Evolutionary conservation across 805 yeast genomes (phyloP), one percentile per base, ranked within the genome.

Genomic region (Teunomyces gatunensis): DNA sequence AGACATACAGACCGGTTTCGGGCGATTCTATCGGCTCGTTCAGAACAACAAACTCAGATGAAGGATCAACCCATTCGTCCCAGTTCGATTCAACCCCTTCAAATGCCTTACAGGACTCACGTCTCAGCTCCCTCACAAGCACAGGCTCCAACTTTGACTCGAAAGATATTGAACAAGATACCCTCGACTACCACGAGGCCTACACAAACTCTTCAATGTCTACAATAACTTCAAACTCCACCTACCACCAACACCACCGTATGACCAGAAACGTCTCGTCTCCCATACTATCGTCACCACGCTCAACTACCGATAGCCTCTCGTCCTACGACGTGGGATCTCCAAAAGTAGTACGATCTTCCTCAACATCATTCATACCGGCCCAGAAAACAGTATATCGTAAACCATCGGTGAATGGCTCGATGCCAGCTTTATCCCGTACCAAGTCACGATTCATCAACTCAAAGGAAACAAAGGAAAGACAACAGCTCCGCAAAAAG

Each of bases 61-160:
- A 71, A 17, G 59, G 56, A 12, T 56, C 61, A 23, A 62, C 66
- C 18, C 54, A 52, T 11, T 61, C 66, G 17, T 59, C 65, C 13
- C 71, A 64, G 20, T 69, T 69, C 42, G 73, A 69, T 48, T 49
- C 55, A 9, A 58, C 59, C 27, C 12, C 59, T 27, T 13, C 47
- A 23, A 36, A 35, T 33, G 6, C 36, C 15, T 34, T 37, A 29
- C 13, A 43, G 27, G 74, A 69, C 48, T 68, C 73, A 6, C 60
- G 75, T 28, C 59, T 68, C 43, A 70, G 73, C 56, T 66, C 74
- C 17, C 53, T 71, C 53, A 69, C 75, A 6, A 59, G 63, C 46
- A 50, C 58, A 12, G 52, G 55, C 21, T 56, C 65, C 11, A 54
- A 45, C 13, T 37, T 23, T 6, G 44, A 39, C 46, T 39, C 44